Evolutionary conservation across 768 basidiomycete species (phyloP).

Genomic region (Pholiota conissans): DNA sequence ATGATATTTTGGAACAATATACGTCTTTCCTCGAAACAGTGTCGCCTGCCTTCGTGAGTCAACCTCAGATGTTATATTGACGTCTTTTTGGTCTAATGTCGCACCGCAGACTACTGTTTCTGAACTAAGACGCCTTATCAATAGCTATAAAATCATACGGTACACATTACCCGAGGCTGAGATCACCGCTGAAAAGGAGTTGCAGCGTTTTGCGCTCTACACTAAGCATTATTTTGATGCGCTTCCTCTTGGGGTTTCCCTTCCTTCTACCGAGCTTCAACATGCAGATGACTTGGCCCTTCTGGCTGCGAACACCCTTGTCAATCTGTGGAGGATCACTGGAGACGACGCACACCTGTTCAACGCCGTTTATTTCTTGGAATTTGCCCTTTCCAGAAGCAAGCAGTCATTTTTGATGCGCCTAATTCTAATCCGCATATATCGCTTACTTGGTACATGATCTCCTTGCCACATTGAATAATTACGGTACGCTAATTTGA

Average conservation of each 20-base stretch:
- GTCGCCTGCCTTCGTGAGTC: constrained; percentile 48
- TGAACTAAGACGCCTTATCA: constrained; percentile 70
- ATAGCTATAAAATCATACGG: constrained; percentile 73
- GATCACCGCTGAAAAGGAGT: constrained; percentile 58
- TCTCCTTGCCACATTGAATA: not conserved
- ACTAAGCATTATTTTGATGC: constrained; percentile 63
- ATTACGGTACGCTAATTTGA: not conserved
- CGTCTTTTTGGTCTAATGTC: too few relatives aligned
- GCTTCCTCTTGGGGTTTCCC: constrained; percentile 61
- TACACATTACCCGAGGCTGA: constrained; percentile 50
- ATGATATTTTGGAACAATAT: constrained; percentile 50
- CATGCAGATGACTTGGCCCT: constrained; percentile 85
- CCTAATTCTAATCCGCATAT: constrained; percentile 76
- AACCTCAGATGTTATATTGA: too few relatives aligned
- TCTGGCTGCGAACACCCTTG: constrained; percentile 66
- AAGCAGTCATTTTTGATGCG: constrained; percentile 79
- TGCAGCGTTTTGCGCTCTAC: constrained; percentile 49
- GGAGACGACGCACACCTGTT: constrained; percentile 59
- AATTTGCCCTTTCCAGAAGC: constrained; percentile 71
- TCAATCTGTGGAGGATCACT: constrained; percentile 62
- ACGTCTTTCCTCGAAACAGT: constrained; percentile 50
- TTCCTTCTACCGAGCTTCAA: constrained; percentile 80
- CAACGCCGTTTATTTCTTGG: constrained; percentile 64
- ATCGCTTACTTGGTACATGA: constrained; percentile 70
- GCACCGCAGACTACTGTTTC: constrained; percentile 51